Evolutionary conservation across 2,329 filamentous ascomycete species (phyloP), one percentile per base, ranked within the genome.

Genomic region (Akanthomyces lecanii): DNA sequence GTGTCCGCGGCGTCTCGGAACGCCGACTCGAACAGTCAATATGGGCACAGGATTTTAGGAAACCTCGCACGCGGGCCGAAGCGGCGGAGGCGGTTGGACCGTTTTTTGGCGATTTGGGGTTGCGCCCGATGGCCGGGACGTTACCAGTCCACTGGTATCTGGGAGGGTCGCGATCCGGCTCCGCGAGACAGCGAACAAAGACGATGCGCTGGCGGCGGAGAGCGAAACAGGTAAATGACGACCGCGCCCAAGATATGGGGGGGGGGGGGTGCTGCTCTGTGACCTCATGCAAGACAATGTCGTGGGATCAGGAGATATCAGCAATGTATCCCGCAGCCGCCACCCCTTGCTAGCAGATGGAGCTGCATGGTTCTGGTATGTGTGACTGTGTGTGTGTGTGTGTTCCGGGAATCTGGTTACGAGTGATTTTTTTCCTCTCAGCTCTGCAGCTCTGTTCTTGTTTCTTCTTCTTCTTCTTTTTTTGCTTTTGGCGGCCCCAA

Each of bases 331-430:
- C 28, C 28, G 28, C 28, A 30, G 28, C 28, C 28, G 47, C 23
- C 12, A 12, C 12, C 47, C 10, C 7, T 28, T 53, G 50, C 12
- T 5, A 33, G 51, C 30, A 1, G 21, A 53, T 23, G 36, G 51
- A 53, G n/a, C 36, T 40, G 33, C 33, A 53, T 16, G 21, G 4
- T 14, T 30, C 4, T 30, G 33, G 33, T 38, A 7, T 38, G 33
- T 38, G 33, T 38, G 33, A 38, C 33, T 30, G 1, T 30, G 28
- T 30, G 28, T 30, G 28, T 38, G 33, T 38, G 33, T 38, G 33
- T 25, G 33, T 53, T 53, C 51, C 51, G 33, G 33, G 51, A 53
- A 53, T 40, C 51, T 40, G 51, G 51, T 53, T 38, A 40, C 51
- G n/a, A 33, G 33, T 53, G n/a, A 10, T 18, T 53, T 3, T 30